These are phyloP conservation scores for Verbena officinalis DNA, from an alignment of 257 asterid genomes.

Conservation along the genomic window DNA sequence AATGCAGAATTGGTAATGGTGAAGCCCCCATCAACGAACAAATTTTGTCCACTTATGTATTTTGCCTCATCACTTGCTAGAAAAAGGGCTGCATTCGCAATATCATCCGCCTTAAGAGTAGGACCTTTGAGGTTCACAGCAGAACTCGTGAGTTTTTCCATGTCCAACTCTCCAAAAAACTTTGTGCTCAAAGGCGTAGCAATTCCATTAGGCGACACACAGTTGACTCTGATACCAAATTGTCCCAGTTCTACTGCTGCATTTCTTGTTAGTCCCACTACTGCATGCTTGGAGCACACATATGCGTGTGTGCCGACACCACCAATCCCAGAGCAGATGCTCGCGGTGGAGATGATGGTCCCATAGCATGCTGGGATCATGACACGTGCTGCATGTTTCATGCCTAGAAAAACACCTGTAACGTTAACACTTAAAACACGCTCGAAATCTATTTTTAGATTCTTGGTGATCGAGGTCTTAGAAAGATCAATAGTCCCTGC, in stretches of 20 bases:
- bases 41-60: conserved; percentile 50
- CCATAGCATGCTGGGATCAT: conserved; percentile 49
- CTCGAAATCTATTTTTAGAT: conserved; percentile 38
- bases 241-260: conserved; percentile 47
- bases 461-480: conserved; percentile 37
- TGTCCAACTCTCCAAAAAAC: conserved; percentile 28
- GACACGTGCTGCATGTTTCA: conserved; percentile 54
- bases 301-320: conserved; percentile 42
- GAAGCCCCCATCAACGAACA: conserved; percentile 48
- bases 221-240: conserved; percentile 51
- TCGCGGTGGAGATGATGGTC: conserved; percentile 42
- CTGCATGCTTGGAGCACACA: conserved; percentile 43
- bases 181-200: conserved; percentile 44
- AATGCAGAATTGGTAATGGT: conserved; percentile 26
- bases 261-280: conserved; percentile 43
- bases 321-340: conserved; percentile 32
- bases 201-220: conserved; percentile 48
- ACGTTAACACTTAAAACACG: conserved; percentile 43
- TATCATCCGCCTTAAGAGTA: conserved; percentile 33
- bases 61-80: conserved; percentile 47
- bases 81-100: conserved; percentile 54
- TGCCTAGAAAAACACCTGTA: conserved; percentile 48
- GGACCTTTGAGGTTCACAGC: conserved; percentile 44
- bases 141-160: conserved; percentile 26
- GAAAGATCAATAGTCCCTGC: conserved; percentile 44